phyloP scores from a whole-genome alignment of 257 asterid genomes.

The Solanum tarapatanum region DNA sequence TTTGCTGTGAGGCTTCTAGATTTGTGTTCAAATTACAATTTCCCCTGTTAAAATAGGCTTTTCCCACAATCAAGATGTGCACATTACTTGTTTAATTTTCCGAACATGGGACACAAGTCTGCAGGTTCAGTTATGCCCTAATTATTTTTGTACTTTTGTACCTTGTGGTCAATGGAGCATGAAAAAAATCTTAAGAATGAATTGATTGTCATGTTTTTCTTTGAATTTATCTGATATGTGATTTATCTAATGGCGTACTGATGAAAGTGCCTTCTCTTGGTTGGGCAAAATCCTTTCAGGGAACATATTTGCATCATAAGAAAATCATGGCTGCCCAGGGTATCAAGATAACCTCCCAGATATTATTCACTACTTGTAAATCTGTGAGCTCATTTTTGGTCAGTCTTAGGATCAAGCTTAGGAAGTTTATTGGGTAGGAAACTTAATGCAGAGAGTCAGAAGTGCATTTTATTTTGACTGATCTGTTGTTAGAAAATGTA shows the following conservation, averaged over 20 bases:
- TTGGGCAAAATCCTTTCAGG: constrained; percentile 29
- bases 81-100: too few species aligned
- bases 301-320: constrained; percentile 76
- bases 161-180: background rate
- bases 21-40: too few species aligned
- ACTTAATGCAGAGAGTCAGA: background rate
- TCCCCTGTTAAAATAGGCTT: too few species aligned
- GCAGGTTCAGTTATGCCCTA: too few species aligned
- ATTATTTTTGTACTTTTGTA: too few species aligned
- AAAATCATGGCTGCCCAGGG: constrained; percentile 95
- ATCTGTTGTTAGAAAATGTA: background rate
- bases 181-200: background rate
- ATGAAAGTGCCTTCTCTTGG: background rate
- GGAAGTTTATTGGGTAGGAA: background rate
- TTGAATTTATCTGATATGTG: background rate
- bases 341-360: constrained; percentile 81
- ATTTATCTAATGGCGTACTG: background rate
- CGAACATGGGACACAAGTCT: too few species aligned
- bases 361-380: constrained; percentile 5
- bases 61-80: too few species aligned
- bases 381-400: background rate
- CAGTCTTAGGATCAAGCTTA: background rate
- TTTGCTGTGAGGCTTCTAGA: too few species aligned
- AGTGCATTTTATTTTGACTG: background rate
- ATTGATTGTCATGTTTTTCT: background rate